These are phyloP conservation scores for Fusarium papillatum DNA, from an alignment of 2,329 filamentous ascomycete species.

Conservation along the genomic window DNA sequence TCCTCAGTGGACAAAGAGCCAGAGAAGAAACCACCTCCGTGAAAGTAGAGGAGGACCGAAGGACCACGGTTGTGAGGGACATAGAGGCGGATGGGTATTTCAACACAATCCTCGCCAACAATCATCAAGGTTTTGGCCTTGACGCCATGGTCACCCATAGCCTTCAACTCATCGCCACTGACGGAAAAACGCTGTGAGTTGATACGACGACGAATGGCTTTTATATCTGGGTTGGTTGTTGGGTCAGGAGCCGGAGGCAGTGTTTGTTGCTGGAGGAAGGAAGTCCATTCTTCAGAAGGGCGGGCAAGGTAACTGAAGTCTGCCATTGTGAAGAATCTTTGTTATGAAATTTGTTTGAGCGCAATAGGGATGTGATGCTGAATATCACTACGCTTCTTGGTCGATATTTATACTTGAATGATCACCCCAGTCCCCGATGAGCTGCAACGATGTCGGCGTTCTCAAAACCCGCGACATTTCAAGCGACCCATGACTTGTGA, in stretches of 20 bases:
- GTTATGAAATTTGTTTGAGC: no score
- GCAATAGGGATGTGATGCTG: not conserved
- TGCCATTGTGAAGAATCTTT: not conserved
- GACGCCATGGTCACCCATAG: not conserved
- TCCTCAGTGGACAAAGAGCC: not conserved
- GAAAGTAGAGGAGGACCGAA: not conserved
- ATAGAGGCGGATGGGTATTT: slow-evolving; percentile 1
- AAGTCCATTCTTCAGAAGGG: not conserved
- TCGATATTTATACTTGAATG: not conserved
- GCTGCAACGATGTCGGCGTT: not conserved
- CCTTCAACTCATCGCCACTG: not conserved
- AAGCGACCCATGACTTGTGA: not conserved
- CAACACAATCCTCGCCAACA: not conserved
- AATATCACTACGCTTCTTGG: not conserved
- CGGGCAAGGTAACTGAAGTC: not conserved
- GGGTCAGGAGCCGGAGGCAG: not conserved
- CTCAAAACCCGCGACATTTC: not conserved
- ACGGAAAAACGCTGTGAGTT: not conserved
- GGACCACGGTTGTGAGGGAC: not conserved
- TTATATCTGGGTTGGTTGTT: not conserved
- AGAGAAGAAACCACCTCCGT: not conserved
- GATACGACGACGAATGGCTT: not conserved
- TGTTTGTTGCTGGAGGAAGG: not conserved
- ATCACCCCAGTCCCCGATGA: not conserved
- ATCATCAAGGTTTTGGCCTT: not conserved